A percentile compares a stretch with the other conserved stretches of the same genome.
phyloP scores from a whole-genome alignment of 2,329 filamentous ascomycete genomes.

The Stemphylium vesicarium region DNA sequence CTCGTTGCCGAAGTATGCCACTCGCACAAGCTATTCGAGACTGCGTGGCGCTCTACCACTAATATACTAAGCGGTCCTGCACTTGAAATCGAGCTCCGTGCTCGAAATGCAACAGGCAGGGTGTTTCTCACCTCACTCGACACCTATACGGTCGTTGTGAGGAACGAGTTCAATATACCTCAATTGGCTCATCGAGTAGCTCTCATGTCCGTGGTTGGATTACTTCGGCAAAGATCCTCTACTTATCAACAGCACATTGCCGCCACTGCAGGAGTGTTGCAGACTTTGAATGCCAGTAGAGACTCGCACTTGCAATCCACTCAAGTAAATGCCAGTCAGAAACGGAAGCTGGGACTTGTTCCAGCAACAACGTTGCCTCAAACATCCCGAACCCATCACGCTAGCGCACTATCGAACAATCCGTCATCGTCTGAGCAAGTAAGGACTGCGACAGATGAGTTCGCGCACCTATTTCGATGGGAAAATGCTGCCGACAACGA shows the following conservation, averaged over 20 bases:
- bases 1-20: slow-evolving; percentile 72
- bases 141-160: slow-evolving; percentile 55
- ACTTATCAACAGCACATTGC: slow-evolving; percentile 10
- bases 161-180: slow-evolving; percentile 58
- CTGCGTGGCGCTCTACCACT: slow-evolving; percentile 41
- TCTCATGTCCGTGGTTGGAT: slow-evolving; percentile 64
- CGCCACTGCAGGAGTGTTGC: neutral
- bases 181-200: slow-evolving; percentile 64
- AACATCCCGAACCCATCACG: neutral
- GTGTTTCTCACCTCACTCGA: slow-evolving; percentile 66
- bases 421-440: neutral
- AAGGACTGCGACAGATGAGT: slow-evolving; percentile 8
- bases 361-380: neutral
- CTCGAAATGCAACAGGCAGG: slow-evolving; percentile 70
- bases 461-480: slow-evolving; percentile 41
- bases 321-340: neutral
- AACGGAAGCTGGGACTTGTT: slow-evolving; percentile 11
- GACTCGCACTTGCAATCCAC: neutral
- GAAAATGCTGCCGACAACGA: slow-evolving; percentile 4
- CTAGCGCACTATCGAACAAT: neutral
- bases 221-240: slow-evolving; percentile 53
- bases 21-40: slow-evolving; percentile 55
- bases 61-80: slow-evolving; percentile 56
- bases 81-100: slow-evolving; percentile 63
- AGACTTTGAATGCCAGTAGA: neutral